Conservation (phyloP, 2,329 filamentous ascomycete genomes). For the Aureobasidium uvarum region DNA sequence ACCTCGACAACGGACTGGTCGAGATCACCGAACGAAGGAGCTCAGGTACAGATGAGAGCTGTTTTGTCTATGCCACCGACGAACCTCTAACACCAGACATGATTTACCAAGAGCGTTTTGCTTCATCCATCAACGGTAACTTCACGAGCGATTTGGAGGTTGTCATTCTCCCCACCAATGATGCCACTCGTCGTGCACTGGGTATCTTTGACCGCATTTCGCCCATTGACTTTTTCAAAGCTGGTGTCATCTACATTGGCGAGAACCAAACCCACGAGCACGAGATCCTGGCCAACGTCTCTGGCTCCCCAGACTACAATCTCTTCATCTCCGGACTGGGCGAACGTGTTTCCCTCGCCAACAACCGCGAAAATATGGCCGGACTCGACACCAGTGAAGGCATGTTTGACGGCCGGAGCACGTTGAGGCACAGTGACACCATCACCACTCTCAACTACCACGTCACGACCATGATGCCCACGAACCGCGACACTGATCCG, state of each 20-base stretch:
- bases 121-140: slow-evolving; percentile 23
- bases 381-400: slow-evolving; percentile 77
- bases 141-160: slow-evolving; percentile 24
- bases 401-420: slow-evolving; percentile 73
- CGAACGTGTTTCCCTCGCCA: slow-evolving; percentile 74
- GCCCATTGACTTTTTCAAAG: slow-evolving; percentile 91
- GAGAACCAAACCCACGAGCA: slow-evolving; percentile 78
- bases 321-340: slow-evolving; percentile 81
- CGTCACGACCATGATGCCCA: slow-evolving; percentile 96
- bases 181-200: slow-evolving; percentile 65
- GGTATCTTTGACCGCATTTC: slow-evolving; percentile 80
- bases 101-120: slow-evolving; percentile 42
- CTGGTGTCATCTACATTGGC: slow-evolving; percentile 90
- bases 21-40: slow-evolving; percentile 28
- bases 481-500: slow-evolving; percentile 71
- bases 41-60: slow-evolving; percentile 28
- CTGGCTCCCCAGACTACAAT: slow-evolving; percentile 83
- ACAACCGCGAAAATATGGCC: slow-evolving; percentile 86
- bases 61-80: slow-evolving; percentile 18
- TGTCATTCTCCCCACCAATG: slow-evolving; percentile 26
- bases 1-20: slow-evolving; percentile 11
- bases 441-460: slow-evolving; percentile 96
- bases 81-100: slow-evolving; percentile 57
- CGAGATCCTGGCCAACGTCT: slow-evolving; percentile 83
- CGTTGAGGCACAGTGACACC: slow-evolving; percentile 91